Percentiles rank a stretch among this genome's conserved stretches.
phyloP scores from a whole-genome alignment of 2,329 filamentous ascomycete species.

The Chaetomiaceae sp. region DNA sequence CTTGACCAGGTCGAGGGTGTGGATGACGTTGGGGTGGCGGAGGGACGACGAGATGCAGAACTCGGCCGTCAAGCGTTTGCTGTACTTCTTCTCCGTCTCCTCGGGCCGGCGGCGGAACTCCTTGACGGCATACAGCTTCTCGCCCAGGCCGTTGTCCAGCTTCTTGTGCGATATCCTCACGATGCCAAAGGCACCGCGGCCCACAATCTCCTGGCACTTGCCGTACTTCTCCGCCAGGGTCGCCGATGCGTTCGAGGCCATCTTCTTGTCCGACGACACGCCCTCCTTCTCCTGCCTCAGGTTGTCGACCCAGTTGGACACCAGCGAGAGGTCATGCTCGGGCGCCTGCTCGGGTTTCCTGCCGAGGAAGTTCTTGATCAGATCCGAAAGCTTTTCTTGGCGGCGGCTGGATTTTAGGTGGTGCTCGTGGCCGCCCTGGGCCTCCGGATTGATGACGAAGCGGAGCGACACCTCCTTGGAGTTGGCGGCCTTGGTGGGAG shows the following conservation, averaged over 20 bases:
- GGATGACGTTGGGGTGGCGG: slow-evolving; percentile 95
- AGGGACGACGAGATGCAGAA: slow-evolving; percentile 98
- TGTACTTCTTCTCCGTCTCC: slow-evolving; percentile 95
- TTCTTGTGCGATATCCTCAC: slow-evolving; percentile 97
- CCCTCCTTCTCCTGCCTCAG: slow-evolving; percentile 81
- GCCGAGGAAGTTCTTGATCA: slow-evolving; percentile 82
- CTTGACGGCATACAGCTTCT: slow-evolving; percentile 95
- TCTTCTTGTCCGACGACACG: slow-evolving; percentile 70
- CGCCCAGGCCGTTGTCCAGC: slow-evolving; percentile 70
- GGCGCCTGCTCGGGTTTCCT: slow-evolving; percentile 74
- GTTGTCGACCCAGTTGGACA: slow-evolving; percentile 94
- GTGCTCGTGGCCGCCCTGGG: slow-evolving; percentile 74
- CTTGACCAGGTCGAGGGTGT: slow-evolving; percentile 90
- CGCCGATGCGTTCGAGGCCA: slow-evolving; percentile 65
- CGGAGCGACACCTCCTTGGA: slow-evolving; percentile 34
- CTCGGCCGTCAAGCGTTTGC: slow-evolving; percentile 92
- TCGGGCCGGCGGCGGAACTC: slow-evolving; percentile 93
- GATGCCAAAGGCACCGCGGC: slow-evolving; percentile 93
- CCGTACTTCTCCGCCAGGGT: slow-evolving; percentile 95
- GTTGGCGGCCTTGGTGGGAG: slow-evolving; percentile 32
- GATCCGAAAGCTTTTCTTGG: slow-evolving; percentile 90
- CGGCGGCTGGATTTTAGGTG: slow-evolving; percentile 83
- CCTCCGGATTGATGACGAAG: slow-evolving; percentile 46
- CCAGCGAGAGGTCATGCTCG: slow-evolving; percentile 82
- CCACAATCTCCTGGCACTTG: slow-evolving; percentile 96